These are phyloP conservation scores for Penicillium soppii DNA, from an alignment of 495 filamentous ascomycete genomes.

Conservation along the genomic window DNA sequence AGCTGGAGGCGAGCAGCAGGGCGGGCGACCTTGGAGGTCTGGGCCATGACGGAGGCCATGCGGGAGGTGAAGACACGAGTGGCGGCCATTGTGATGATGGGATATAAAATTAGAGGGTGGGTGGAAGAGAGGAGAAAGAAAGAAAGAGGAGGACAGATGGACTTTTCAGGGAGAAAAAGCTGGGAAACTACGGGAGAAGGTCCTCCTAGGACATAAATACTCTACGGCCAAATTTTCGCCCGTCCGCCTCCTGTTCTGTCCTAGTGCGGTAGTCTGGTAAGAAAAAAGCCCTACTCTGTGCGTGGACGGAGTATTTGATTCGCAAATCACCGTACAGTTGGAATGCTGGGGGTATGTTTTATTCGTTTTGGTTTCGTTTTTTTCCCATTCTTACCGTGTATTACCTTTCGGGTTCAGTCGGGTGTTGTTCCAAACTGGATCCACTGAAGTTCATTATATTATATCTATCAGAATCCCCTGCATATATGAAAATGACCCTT, in stretches of 20 bases:
- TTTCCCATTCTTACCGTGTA: slow-evolving; percentile 13
- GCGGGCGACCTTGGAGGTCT: slow-evolving; percentile 67
- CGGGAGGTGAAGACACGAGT: slow-evolving; percentile 69
- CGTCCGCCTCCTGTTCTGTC: slow-evolving; percentile 37
- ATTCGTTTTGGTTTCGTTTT: slow-evolving; percentile 14
- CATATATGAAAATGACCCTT: slow-evolving; percentile 1
- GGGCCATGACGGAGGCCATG: slow-evolving; percentile 74
- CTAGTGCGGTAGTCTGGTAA: slow-evolving; percentile 33
- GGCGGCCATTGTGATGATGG: slow-evolving; percentile 65
- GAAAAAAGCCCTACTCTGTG: slow-evolving; percentile 40
- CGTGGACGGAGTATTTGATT: slow-evolving; percentile 21
- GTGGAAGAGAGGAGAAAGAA: slow-evolving; percentile 25
- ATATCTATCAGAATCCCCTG: slow-evolving; percentile 3
- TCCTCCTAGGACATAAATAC: slow-evolving; percentile 42
- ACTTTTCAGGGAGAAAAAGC: slow-evolving; percentile 44
- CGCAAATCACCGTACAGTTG: slow-evolving; percentile 14
- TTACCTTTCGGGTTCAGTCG: slow-evolving; percentile 17
- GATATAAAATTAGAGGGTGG: slow-evolving; percentile 13
- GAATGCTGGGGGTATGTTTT: slow-evolving; percentile 22
- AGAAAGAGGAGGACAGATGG: slow-evolving; percentile 25
- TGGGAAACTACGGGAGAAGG: slow-evolving; percentile 42
- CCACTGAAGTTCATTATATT: neutral
- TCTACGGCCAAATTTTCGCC: slow-evolving; percentile 48
- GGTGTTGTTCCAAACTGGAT: slow-evolving; percentile 4
- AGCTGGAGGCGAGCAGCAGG: slow-evolving; percentile 62